Conservation (phyloP, 352 stramenopile species). For the Aphanomyces cochlioides region DNA sequence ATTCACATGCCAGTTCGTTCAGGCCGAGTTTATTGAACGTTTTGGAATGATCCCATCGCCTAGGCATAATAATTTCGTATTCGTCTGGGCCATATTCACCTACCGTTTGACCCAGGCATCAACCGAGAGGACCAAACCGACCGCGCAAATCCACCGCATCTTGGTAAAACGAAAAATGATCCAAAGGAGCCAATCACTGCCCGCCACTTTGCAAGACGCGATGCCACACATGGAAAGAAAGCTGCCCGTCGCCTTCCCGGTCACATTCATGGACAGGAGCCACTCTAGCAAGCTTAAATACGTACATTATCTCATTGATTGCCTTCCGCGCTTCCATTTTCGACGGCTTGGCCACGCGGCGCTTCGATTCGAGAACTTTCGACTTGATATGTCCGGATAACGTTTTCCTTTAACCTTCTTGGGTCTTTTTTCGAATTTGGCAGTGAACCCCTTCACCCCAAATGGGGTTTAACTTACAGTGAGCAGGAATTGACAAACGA, state of each 20-base stretch:
- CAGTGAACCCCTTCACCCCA: too few relatives aligned
- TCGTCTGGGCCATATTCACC: not conserved
- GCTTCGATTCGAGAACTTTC: slow-evolving; percentile 22
- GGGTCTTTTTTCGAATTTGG: not conserved
- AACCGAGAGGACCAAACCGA: slow-evolving; percentile 16
- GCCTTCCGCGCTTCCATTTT: not conserved
- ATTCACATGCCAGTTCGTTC: slow-evolving; percentile 53
- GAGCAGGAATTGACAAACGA: too few relatives aligned
- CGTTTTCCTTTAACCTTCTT: not conserved
- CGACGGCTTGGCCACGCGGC: not conserved
- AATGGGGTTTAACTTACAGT: too few relatives aligned
- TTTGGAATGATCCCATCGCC: slow-evolving; percentile 79
- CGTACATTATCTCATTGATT: too few relatives aligned
- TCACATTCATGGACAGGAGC: too few relatives aligned
- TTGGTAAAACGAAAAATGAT: not conserved
- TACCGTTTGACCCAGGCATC: slow-evolving; percentile 58
- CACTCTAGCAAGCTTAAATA: too few relatives aligned
- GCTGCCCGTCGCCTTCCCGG: not conserved
- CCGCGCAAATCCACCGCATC: slow-evolving; percentile 18
- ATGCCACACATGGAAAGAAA: not conserved
- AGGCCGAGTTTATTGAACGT: slow-evolving; percentile 62
- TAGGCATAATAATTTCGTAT: not conserved
- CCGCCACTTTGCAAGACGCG: not conserved
- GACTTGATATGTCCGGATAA: slow-evolving; percentile 19
- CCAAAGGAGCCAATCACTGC: not conserved